These are phyloP conservation scores for Picochlorum sp. DNA, from an alignment of 139 green algal genomes.

Conservation along the genomic window DNA sequence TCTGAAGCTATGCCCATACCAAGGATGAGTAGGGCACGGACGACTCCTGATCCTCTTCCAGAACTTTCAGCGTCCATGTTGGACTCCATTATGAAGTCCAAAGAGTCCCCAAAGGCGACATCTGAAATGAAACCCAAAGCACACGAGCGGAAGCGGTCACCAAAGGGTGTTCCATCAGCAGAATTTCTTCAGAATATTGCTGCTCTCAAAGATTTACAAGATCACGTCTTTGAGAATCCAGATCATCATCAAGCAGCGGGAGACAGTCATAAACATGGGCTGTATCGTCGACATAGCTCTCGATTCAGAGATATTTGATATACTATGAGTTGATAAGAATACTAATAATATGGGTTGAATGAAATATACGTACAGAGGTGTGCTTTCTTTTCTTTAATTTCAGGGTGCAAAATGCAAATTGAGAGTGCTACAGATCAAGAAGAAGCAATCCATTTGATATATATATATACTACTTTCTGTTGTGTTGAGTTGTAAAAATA, in stretches of 20 bases:
- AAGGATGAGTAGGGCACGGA: constrained; percentile 5
- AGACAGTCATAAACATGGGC: not conserved
- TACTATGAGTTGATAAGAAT: too few species aligned
- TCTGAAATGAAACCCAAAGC: not conserved
- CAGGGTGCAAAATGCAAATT: too few species aligned
- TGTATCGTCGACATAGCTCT: not conserved
- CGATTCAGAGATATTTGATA: too few species aligned
- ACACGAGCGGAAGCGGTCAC: not conserved
- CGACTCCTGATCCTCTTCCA: constrained; percentile 5
- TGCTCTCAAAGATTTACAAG: not conserved
- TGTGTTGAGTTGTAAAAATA: too few species aligned
- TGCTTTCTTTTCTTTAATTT: too few species aligned
- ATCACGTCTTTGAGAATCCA: not conserved
- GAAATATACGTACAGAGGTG: too few species aligned
- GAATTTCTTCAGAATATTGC: constrained; percentile 5
- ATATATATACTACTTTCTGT: too few species aligned
- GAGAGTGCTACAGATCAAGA: too few species aligned
- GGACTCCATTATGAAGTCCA: not conserved
- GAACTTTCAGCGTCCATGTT: not conserved
- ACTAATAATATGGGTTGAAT: too few species aligned
- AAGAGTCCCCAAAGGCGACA: not conserved
- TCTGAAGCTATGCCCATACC: not conserved
- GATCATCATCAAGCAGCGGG: not conserved
- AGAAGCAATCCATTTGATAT: too few species aligned
- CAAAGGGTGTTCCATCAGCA: not conserved